Evolutionary conservation across 2,329 filamentous ascomycete species (phyloP).

Genomic region (Colletotrichum sp.): DNA sequence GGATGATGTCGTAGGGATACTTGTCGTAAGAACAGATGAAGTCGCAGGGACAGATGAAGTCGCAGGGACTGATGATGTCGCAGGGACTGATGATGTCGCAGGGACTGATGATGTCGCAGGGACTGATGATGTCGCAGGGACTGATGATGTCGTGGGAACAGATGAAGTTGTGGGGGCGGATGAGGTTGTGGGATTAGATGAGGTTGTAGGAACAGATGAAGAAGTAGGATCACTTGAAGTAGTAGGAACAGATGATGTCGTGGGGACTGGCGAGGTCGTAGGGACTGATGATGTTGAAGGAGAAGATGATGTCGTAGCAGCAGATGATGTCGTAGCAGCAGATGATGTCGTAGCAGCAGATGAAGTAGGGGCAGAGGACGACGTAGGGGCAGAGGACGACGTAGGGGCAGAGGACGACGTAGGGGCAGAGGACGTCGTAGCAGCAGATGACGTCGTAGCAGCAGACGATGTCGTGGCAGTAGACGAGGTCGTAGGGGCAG

Average conservation of each 20-base stretch:
- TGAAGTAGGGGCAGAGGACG: too few relatives aligned
- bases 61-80: too few relatives aligned
- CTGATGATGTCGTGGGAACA: not conserved
- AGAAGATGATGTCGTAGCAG: not conserved
- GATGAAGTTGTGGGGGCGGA: not conserved
- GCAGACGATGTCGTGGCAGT: too few relatives aligned
- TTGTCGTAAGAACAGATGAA: not conserved
- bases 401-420: not conserved
- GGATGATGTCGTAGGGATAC: not conserved
- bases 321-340: too few relatives aligned
- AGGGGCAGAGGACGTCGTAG: not conserved
- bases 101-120: not conserved
- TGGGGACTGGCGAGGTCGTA: not conserved
- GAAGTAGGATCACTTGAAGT: not conserved
- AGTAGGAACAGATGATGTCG: not conserved
- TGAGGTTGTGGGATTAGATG: not conserved
- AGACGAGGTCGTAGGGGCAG: too few relatives aligned
- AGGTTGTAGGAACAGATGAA: not conserved
- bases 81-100: not conserved
- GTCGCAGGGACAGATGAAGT: not conserved
- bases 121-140: too few relatives aligned
- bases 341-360: too few relatives aligned
- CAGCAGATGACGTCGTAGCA: too few relatives aligned
- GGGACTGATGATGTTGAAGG: not conserved
- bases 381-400: too few relatives aligned